Conservation (phyloP, 805 yeast species). For the Starmera amethionina region DNA sequence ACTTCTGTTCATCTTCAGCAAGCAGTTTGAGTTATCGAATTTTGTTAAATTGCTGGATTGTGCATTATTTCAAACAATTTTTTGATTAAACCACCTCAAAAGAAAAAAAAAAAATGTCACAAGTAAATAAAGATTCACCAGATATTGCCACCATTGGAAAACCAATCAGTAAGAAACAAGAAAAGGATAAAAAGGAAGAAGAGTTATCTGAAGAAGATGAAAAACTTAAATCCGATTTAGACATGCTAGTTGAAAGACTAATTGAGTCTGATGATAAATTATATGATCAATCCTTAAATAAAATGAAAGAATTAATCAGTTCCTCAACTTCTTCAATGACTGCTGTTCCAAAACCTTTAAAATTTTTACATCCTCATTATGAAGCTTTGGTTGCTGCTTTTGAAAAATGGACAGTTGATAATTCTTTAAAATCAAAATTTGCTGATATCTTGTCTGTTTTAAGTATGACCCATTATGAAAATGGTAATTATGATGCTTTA, state of each 20-base stretch:
- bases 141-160: slow-evolving; percentile 18
- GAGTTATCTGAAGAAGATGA: slow-evolving; percentile 91
- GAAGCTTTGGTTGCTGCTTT: slow-evolving; percentile 56
- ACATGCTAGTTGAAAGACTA: slow-evolving; percentile 74
- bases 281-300: slow-evolving; percentile 52
- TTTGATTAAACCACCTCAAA: neutral
- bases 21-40: neutral
- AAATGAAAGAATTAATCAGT: slow-evolving; percentile 68
- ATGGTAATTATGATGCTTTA: slow-evolving; percentile 68
- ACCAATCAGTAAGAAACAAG: slow-evolving; percentile 1
- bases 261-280: slow-evolving; percentile 36
- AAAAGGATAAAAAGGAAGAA: slow-evolving; percentile 41
- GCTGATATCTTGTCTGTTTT: slow-evolving; percentile 89
- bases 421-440: slow-evolving; percentile 40
- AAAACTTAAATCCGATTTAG: slow-evolving; percentile 78
- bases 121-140: slow-evolving; percentile 7
- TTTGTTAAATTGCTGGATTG: neutral
- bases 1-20: neutral
- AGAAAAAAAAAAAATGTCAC: neutral
- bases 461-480: slow-evolving; percentile 89
- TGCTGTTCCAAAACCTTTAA: slow-evolving; percentile 97
- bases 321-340: slow-evolving; percentile 98
- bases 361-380: slow-evolving; percentile 85
- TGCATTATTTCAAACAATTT: neutral
- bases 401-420: slow-evolving; percentile 49